A percentile compares a stretch with the other conserved stretches of the same genome.
phyloP scores from a whole-genome alignment of 208 protist genomes.

The Trypanosoma lewisi region DNA sequence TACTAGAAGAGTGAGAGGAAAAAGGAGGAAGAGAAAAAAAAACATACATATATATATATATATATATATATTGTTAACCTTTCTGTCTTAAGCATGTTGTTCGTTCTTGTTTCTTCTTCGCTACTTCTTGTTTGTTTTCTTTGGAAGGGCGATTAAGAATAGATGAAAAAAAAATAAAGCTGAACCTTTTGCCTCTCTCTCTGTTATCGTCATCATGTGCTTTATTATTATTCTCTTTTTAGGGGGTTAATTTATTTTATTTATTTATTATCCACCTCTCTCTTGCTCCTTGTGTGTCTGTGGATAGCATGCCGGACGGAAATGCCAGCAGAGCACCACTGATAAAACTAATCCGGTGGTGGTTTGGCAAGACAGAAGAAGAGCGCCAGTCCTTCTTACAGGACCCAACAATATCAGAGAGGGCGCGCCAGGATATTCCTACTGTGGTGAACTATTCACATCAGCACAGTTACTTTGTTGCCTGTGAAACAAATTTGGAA shows the following conservation, averaged over 20 bases:
- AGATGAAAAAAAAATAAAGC: slow-evolving; percentile 1
- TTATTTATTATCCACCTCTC: slow-evolving; percentile 4
- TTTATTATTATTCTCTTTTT: slow-evolving; percentile 3
- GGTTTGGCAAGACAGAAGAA: slow-evolving; percentile 60
- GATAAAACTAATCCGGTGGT: slow-evolving; percentile 45
- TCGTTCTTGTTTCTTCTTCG: background rate
- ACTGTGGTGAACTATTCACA: slow-evolving; percentile 53
- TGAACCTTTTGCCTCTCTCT: background rate
- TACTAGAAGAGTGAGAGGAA: background rate
- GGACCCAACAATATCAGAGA: slow-evolving; percentile 37
- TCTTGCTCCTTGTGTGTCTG: background rate
- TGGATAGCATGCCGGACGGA: slow-evolving; percentile 1
- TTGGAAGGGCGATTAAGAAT: background rate
- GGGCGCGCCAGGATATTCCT: slow-evolving; percentile 48
- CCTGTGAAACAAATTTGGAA: slow-evolving; percentile 39
- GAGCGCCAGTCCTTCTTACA: slow-evolving; percentile 54
- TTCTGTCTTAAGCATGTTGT: background rate
- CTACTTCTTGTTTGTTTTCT: background rate
- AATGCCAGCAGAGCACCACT: slow-evolving; percentile 8
- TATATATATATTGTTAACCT: background rate
- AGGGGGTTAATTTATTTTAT: background rate
- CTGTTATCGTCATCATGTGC: background rate
- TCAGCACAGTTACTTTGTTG: slow-evolving; percentile 57
- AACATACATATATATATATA: slow-evolving; percentile 2
- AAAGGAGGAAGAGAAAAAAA: slow-evolving; percentile 3